Conservation (phyloP, 2,329 filamentous ascomycete genomes). For the Trichoderma cornu-damae region DNA sequence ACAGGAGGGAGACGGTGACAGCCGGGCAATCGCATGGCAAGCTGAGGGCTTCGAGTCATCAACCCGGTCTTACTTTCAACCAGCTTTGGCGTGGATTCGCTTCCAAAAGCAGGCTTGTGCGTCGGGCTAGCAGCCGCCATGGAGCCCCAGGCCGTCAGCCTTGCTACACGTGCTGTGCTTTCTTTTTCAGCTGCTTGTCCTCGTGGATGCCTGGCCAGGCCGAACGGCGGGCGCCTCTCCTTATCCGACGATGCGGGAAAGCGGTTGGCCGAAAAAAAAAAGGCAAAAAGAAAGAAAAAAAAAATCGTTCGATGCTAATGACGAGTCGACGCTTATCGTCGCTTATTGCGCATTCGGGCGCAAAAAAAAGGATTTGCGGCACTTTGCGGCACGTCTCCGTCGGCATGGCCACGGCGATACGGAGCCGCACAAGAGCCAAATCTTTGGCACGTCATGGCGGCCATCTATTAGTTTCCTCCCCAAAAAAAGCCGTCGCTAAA, state of each 20-base stretch:
- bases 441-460: neutral
- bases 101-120: conserved; percentile 8
- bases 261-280: neutral
- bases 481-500: neutral
- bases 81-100: neutral
- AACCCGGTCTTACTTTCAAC: conserved; percentile 2
- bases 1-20: conserved; percentile 17
- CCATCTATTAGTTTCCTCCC: conserved; percentile 7
- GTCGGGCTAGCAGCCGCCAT: conserved; percentile 10
- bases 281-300: no score
- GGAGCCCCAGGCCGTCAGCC: neutral
- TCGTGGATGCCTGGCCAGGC: neutral
- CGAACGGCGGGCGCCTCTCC: neutral
- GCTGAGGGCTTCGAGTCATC: neutral
- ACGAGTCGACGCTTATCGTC: neutral
- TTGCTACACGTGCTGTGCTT: neutral
- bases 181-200: neutral
- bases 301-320: neutral
- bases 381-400: neutral
- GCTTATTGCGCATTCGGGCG: neutral
- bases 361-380: neutral
- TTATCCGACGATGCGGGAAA: neutral
- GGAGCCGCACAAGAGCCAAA: neutral
- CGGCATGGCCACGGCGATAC: neutral
- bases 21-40: neutral